These are phyloP conservation scores for Kitagawia praeruptora DNA, from an alignment of 129 eudicot species.

Conservation along the genomic window DNA sequence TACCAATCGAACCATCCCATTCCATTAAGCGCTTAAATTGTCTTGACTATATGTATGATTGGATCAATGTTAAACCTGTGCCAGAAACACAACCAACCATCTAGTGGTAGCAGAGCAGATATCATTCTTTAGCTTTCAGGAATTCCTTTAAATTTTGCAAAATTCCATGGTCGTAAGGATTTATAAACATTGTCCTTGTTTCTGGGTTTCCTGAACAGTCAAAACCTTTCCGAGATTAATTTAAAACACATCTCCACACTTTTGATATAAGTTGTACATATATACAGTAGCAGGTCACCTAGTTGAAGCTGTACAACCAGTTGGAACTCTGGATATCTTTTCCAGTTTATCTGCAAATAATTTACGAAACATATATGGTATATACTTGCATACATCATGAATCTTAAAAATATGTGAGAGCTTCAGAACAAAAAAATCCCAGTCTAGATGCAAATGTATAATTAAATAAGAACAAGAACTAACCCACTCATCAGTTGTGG, in stretches of 20 bases:
- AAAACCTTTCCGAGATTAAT: constrained; percentile 1
- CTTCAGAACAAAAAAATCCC: not conserved
- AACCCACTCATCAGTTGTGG: constrained; percentile 76
- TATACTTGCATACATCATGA: not conserved
- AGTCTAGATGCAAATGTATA: not conserved
- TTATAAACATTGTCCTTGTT: constrained; percentile 27
- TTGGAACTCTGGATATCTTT: constrained; percentile 66
- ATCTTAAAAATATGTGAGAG: not conserved
- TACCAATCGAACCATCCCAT: not conserved
- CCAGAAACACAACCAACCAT: not conserved
- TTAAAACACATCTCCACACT: not conserved
- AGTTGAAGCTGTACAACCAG: constrained; percentile 16
- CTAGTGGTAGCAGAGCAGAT: not conserved
- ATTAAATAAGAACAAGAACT: constrained; percentile 19
- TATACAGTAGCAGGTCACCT: constrained; percentile 24
- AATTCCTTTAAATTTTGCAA: constrained; percentile 52
- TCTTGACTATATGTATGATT: not conserved
- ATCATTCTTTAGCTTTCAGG: constrained; percentile 21
- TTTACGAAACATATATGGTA: not conserved
- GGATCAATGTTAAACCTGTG: not conserved
- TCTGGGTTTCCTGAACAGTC: constrained; percentile 30
- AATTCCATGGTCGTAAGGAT: constrained; percentile 63
- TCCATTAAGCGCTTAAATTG: not conserved
- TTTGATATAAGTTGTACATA: not conserved
- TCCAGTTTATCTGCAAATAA: constrained; percentile 66